phyloP scores from a whole-genome alignment of 768 basidiomycete species.

The Mycena vulgaris region DNA sequence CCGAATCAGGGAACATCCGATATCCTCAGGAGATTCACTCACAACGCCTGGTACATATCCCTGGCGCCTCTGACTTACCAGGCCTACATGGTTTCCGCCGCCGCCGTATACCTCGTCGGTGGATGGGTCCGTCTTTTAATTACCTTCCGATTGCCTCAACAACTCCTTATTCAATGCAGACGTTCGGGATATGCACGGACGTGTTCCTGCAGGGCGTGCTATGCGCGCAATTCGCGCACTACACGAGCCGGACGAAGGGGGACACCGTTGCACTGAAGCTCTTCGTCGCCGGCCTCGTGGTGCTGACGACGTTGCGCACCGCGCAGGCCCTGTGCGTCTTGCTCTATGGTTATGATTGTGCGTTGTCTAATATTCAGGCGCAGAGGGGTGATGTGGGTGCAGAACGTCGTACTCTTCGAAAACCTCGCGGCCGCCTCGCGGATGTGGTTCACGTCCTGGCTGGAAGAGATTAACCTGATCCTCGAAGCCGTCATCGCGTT shows the following conservation, averaged over 20 bases:
- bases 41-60: too few relatives aligned
- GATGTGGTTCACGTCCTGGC: background rate
- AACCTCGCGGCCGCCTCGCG: background rate
- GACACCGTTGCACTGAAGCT: background rate
- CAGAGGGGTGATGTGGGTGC: background rate
- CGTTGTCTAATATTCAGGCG: too few relatives aligned
- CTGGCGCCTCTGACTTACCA: too few relatives aligned
- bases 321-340: background rate
- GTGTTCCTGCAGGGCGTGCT: background rate
- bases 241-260: background rate
- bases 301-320: background rate
- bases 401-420: background rate
- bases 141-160: too few relatives aligned
- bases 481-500: background rate
- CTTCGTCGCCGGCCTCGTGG: background rate
- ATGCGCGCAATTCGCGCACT: background rate
- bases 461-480: background rate
- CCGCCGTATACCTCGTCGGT: too few relatives aligned
- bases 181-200: background rate
- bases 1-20: too few relatives aligned
- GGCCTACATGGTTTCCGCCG: too few relatives aligned
- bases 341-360: background rate
- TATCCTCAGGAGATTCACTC: too few relatives aligned
- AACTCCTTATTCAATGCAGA: background rate
- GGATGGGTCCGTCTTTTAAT: too few relatives aligned